phyloP scores from a whole-genome alignment of 1,139 yeast species.

The Geotrichum carabidarum region DNA sequence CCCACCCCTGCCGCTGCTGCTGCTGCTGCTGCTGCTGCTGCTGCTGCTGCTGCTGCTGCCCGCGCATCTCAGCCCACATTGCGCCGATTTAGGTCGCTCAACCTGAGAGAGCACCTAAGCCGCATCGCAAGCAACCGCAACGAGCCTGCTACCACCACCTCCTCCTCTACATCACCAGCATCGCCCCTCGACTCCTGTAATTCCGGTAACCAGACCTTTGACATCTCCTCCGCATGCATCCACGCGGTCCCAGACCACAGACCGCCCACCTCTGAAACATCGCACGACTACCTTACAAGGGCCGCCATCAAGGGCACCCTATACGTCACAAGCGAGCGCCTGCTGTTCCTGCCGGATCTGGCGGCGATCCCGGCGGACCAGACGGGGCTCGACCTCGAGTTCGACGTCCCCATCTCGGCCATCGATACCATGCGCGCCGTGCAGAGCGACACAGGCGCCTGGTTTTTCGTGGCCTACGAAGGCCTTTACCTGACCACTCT shows the following conservation, averaged over 20 bases:
- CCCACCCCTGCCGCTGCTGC: neutral
- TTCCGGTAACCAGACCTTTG: too few species aligned
- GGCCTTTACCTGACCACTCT: constrained; percentile 28
- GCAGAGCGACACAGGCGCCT: constrained; percentile 25
- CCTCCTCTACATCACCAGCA: neutral
- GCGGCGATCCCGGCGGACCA: constrained; percentile 1
- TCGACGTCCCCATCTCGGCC: constrained; percentile 27
- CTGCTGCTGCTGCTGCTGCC: neutral
- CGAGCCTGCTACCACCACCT: neutral
- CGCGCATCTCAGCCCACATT: neutral
- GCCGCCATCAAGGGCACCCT: constrained; percentile 28
- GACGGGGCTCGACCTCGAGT: constrained; percentile 22
- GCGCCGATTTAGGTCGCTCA: constrained; percentile 3
- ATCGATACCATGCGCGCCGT: constrained; percentile 32
- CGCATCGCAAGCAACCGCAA: constrained; percentile 7
- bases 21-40: neutral
- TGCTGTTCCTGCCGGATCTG: constrained; percentile 29
- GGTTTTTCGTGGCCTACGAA: constrained; percentile 27
- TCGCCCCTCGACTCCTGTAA: neutral
- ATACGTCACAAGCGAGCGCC: constrained; percentile 33
- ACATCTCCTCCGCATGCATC: too few species aligned
- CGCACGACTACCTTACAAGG: constrained; percentile 26
- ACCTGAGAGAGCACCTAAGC: constrained; percentile 4
- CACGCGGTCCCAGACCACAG: too few species aligned
- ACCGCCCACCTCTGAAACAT: constrained; percentile 14